A percentile compares a stretch with the other conserved stretches of the same genome.
These are phyloP conservation scores for Zancudomyces culisetae DNA, from an alignment of 371 early-diverging fungal species.

Conservation along the genomic window DNA sequence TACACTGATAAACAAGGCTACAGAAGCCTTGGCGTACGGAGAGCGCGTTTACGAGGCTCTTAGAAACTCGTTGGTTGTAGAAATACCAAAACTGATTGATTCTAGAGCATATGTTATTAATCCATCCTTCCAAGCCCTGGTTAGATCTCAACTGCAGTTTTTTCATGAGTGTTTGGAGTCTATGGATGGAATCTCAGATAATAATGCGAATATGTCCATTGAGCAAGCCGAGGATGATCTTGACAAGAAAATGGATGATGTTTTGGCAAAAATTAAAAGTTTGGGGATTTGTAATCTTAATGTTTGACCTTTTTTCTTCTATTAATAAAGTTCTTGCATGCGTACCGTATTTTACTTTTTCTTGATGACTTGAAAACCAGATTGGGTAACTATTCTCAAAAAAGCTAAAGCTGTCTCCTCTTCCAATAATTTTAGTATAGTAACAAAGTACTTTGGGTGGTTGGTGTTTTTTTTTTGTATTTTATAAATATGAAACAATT, in stretches of 20 bases:
- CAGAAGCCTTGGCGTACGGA: slow-evolving; percentile 54
- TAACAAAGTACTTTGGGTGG: not conserved
- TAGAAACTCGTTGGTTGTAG: slow-evolving; percentile 57
- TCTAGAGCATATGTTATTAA: slow-evolving; percentile 71
- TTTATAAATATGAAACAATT: not conserved
- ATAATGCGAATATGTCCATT: too few relatives aligned
- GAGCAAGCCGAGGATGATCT: too few relatives aligned
- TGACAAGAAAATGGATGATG: not conserved
- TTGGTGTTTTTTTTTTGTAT: not conserved
- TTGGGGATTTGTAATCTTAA: not conserved
- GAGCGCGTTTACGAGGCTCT: slow-evolving; percentile 60
- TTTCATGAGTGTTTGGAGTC: slow-evolving; percentile 52
- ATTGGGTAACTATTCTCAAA: too few relatives aligned
- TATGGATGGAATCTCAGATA: slow-evolving; percentile 29
- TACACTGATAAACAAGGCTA: slow-evolving; percentile 31
- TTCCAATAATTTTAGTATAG: too few relatives aligned
- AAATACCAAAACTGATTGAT: slow-evolving; percentile 78
- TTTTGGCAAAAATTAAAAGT: not conserved
- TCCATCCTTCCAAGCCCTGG: slow-evolving; percentile 84
- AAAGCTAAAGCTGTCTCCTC: too few relatives aligned
- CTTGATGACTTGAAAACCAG: too few relatives aligned
- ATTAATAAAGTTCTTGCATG: not conserved
- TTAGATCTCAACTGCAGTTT: slow-evolving; percentile 72
- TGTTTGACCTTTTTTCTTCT: not conserved
- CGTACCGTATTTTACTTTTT: not conserved